phyloP scores from a whole-genome alignment of 306 rosid genomes.

The Macrotyloma uniflorum region DNA sequence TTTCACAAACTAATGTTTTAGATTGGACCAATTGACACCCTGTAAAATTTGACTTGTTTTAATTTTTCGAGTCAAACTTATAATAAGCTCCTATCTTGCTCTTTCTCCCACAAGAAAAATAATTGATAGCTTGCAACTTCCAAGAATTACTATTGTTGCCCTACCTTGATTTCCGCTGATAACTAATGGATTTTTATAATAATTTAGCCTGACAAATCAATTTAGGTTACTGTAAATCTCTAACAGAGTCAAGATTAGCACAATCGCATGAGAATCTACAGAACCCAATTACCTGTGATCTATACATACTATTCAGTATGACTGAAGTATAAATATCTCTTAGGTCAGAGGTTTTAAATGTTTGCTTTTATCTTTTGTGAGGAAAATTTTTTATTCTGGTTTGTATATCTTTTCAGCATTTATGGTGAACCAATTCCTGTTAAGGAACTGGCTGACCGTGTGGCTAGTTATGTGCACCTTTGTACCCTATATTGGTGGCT shows the following conservation, averaged over 20 bases:
- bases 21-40: constrained; percentile 10
- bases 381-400: constrained; percentile 30
- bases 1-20: constrained; percentile 9
- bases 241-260: neutral
- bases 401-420: constrained; percentile 51
- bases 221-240: constrained; percentile 5
- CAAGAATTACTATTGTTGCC: neutral
- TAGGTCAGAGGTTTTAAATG: constrained; percentile 14
- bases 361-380: constrained; percentile 23
- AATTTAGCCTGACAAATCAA: neutral
- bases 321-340: constrained; percentile 6
- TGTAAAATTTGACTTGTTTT: neutral
- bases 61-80: neutral
- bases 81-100: neutral
- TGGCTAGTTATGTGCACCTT: constrained; percentile 96
- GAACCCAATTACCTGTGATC: neutral
- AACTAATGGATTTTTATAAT: neutral
- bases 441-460: constrained; percentile 97
- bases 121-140: neutral
- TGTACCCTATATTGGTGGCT: constrained; percentile 99
- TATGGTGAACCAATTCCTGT: constrained; percentile 92
- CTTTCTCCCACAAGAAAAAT: neutral
- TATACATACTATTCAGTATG: constrained; percentile 3
- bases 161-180: neutral
- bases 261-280: neutral